Conservation (phyloP, 2,329 filamentous ascomycete genomes). For the Verticillium zaregamsianum region DNA sequence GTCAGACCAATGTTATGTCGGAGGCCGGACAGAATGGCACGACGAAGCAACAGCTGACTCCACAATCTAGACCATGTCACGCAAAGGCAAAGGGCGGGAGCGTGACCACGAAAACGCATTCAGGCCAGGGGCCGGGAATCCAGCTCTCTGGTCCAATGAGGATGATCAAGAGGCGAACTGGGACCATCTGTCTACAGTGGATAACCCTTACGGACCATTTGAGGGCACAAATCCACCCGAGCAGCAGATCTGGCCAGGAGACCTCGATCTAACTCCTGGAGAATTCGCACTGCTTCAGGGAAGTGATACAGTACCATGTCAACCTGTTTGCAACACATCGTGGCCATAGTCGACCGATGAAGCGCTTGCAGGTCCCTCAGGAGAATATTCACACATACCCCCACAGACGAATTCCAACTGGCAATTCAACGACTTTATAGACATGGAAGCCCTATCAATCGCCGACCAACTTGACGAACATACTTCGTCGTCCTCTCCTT, state of each 20-base stretch:
- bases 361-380: background rate
- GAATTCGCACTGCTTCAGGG: background rate
- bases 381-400: background rate
- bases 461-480: background rate
- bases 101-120: background rate
- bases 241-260: no score
- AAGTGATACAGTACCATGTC: background rate
- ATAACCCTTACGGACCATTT: no score
- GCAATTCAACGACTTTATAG: background rate
- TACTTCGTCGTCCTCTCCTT: background rate
- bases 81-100: background rate
- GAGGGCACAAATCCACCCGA: no score
- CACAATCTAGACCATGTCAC: background rate
- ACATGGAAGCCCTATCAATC: background rate
- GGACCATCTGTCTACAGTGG: no score
- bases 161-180: no score
- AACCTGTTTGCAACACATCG: background rate
- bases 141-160: no score
- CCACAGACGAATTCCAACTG: background rate
- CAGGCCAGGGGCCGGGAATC: background rate
- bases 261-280: no score
- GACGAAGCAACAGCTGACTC: no score
- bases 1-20: no score
- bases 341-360: background rate
- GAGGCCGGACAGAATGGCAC: no score